Base-by-base conservation (phyloP, 1,284 basidiomycete species). In the Naganishia albida region DNA sequence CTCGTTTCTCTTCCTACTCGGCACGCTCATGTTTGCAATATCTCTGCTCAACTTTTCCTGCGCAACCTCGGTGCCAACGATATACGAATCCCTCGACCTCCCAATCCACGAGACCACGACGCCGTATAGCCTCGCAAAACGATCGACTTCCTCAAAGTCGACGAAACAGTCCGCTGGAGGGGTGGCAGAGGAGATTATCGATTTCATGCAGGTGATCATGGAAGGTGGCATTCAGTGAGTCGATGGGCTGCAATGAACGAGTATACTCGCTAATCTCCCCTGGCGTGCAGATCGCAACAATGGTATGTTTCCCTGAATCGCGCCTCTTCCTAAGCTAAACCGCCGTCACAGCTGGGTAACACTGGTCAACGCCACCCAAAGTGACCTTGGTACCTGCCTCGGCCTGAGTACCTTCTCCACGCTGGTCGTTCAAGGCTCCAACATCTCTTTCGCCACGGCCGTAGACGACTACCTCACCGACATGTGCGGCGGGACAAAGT, bases 351-450 rank as follows among this genome's bases (percentile, higher is more conserved):
- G 65, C 53, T 66, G 65, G 65, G 56, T 66, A 52, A 66, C 59
- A 7, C 65, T 66, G 39, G 65, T 63, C 23, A 66, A 66, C 60
- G 65, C 65, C 34, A 66, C 65, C 20, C 57, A 66, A 51, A 55
- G 42, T 34, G 44, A 49, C 34, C 50, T 66, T 38, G 65, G 65
- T 12, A 48, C 46, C 26, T 66, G 65, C 46, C 60, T 66, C 28
- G 57, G 52, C 28, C 60, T 66, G 18, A 38, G 34, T 26, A 56
- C 65, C 1, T 53, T 66, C n/a, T 60, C 65, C 44, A 54, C 25
- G 26, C 57, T 63, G 7, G 30, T 66, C 34, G 59, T 66, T 7
- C 52, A 54, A 44, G 59, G 53, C 28, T 38, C 52, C 52, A 49
- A 53, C 23, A 25, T n/a, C 18, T 53, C 64, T 3, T 66, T 66